Evolutionary conservation across 75 land plant species (phyloP), one percentile per base, ranked within the genome.

Genomic region (Cupressus sempervirens): DNA sequence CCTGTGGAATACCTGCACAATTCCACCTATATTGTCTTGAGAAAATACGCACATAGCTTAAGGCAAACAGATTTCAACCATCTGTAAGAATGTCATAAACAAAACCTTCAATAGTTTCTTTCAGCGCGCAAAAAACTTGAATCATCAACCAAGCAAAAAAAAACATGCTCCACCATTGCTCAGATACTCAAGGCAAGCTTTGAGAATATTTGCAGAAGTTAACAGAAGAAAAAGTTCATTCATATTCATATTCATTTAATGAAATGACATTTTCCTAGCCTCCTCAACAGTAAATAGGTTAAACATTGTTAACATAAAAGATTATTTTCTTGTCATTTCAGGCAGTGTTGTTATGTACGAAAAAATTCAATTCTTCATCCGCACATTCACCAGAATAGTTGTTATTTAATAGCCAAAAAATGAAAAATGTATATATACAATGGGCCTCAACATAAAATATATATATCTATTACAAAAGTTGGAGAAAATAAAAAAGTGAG

Each of bases 1-100:
- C 99, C 96, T 81, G 99, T 98, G 1, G 99, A 98, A 83, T 91
- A 98, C 99, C 99, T 98, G 88, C 68, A 86, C 13, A 88, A 77
- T 15, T 62, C 76, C n/a, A 53, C 40, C 3, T 30, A 0, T 12
- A 46, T 52, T 16, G 32, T 15, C 35, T 34, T 82, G 45, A 79
- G 35, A 43, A 32, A 72, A 12, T 72, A 13, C 35, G 2, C 74
- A 32, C 13, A 7, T 32, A 72, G 15, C 10, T 72, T 32, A 32
- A 72, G 74, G 3, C 3, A 10, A 10, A 72, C 32, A 72, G 35
- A 32, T 72, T 10, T 14, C 74, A 72, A 32, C 74, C 15, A 72
- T 72, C 32, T 30, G 74, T 72, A 72, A 72, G 74, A 12, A 72
- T 15, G 11, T 72, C 9, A 32, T 32, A 32, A 35, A 15, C 35